phyloP scores from a whole-genome alignment of 2,329 filamentous ascomycete species.

The Diaporthe capsici region DNA sequence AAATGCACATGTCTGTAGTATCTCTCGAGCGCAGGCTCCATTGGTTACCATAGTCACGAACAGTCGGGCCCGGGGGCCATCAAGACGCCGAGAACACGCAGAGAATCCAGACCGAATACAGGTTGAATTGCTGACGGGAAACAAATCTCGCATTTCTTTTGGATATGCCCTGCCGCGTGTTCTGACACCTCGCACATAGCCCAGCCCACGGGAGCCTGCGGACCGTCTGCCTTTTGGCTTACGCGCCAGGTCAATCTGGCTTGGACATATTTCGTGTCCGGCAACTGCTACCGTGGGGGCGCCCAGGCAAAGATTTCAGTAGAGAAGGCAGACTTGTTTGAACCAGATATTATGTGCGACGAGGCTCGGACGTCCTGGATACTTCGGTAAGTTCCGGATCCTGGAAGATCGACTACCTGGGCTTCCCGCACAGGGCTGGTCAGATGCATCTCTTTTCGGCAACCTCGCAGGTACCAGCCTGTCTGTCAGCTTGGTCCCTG shows the following conservation, averaged over 20 bases:
- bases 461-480: slow-evolving; percentile 23
- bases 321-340: neutral
- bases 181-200: neutral
- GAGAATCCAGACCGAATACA: neutral
- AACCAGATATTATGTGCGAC: neutral
- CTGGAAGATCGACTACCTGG: neutral
- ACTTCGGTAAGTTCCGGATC: slow-evolving; percentile 24
- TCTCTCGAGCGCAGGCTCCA: neutral
- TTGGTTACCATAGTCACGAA: neutral
- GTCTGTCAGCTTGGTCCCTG: slow-evolving; percentile 23
- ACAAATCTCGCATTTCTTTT: neutral
- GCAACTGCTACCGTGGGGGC: neutral
- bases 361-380: slow-evolving; percentile 1
- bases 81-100: neutral
- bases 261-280: neutral
- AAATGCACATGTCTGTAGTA: slow-evolving; percentile 9
- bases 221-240: neutral
- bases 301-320: neutral
- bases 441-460: slow-evolving; percentile 17
- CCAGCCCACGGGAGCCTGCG: slow-evolving; percentile 8
- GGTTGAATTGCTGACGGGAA: neutral
- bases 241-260: neutral
- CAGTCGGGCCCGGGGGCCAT: neutral
- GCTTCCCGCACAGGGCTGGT: slow-evolving; percentile 6
- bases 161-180: neutral